Evolutionary conservation across 2,329 filamentous ascomycete species (phyloP).

Genomic region (Epichloe coenophiala): DNA sequence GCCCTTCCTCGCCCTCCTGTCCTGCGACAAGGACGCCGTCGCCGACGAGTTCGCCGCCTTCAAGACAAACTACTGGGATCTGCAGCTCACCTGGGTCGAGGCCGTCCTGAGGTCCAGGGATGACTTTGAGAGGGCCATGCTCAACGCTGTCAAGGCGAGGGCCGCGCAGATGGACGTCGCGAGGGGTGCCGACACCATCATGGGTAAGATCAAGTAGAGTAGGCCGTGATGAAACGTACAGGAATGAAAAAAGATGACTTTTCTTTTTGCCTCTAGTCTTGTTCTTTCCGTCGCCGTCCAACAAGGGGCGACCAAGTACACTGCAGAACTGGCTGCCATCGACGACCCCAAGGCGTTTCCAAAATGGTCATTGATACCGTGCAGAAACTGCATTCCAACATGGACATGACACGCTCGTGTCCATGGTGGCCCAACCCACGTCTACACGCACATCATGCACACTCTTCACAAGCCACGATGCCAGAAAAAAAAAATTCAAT

Average conservation of each 20-base stretch:
- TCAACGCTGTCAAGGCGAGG: constrained; percentile 74
- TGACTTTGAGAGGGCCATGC: constrained; percentile 84
- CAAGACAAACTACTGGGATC: constrained; percentile 81
- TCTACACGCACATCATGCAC: too few relatives aligned
- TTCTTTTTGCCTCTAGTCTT: not conserved
- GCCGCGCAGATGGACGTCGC: constrained; percentile 77
- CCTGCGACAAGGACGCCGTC: constrained; percentile 57
- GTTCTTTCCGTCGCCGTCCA: not conserved
- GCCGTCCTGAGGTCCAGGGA: constrained; percentile 74
- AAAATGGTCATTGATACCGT: too few relatives aligned
- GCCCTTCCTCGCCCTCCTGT: constrained; percentile 67
- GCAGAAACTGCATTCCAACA: too few relatives aligned
- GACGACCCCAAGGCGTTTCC: too few relatives aligned
- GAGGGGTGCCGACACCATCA: constrained; percentile 83
- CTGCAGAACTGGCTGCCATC: too few relatives aligned
- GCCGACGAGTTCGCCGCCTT: constrained; percentile 71
- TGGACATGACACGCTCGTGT: too few relatives aligned
- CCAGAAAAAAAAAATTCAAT: not conserved
- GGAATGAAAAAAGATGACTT: not conserved
- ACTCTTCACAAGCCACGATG: too few relatives aligned
- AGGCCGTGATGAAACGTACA: too few relatives aligned
- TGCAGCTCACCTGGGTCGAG: constrained; percentile 93
- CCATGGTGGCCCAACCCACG: too few relatives aligned
- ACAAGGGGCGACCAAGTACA: too few relatives aligned
- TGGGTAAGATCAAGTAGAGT: constrained; percentile 71